These are phyloP conservation scores for Colletotrichum melonis DNA, from an alignment of 2,329 filamentous ascomycete species.

Conservation along the genomic window DNA sequence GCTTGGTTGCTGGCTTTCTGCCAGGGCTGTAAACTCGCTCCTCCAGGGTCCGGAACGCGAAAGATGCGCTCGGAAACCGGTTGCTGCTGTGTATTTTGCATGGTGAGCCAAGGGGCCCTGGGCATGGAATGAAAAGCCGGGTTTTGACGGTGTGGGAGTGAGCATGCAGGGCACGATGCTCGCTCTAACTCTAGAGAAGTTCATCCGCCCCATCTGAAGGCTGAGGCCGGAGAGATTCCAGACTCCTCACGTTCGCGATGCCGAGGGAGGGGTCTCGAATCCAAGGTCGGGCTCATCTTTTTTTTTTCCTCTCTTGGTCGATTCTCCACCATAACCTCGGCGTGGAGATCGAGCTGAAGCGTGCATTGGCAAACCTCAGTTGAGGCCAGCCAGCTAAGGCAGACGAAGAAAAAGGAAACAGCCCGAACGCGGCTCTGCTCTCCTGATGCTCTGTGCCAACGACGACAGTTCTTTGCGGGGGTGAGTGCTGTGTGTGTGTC, in stretches of 20 bases:
- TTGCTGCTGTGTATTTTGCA: not conserved
- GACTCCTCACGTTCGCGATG: not conserved
- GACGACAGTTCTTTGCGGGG: not conserved
- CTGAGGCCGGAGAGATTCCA: not conserved
- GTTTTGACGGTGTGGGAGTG: not conserved
- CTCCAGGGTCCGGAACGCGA: not conserved
- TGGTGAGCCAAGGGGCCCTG: not conserved
- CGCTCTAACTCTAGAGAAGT: not conserved
- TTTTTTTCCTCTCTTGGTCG: no score
- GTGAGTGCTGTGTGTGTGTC: not conserved
- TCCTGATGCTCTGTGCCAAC: not conserved
- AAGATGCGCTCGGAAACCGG: not conserved
- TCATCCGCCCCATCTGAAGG: not conserved
- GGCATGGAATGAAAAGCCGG: not conserved
- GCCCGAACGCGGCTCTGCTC: not conserved
- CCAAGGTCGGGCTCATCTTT: not conserved
- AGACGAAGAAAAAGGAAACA: not conserved
- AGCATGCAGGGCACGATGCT: not conserved
- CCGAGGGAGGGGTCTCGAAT: not conserved
- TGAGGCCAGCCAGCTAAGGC: not conserved
- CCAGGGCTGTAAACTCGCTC: not conserved
- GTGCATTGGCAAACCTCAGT: not conserved
- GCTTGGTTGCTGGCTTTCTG: not conserved
- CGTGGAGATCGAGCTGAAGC: not conserved
- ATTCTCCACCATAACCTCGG: not conserved